Conservation (phyloP, 148 eudicot species). For the Amaranthus hypochondriacus region DNA sequence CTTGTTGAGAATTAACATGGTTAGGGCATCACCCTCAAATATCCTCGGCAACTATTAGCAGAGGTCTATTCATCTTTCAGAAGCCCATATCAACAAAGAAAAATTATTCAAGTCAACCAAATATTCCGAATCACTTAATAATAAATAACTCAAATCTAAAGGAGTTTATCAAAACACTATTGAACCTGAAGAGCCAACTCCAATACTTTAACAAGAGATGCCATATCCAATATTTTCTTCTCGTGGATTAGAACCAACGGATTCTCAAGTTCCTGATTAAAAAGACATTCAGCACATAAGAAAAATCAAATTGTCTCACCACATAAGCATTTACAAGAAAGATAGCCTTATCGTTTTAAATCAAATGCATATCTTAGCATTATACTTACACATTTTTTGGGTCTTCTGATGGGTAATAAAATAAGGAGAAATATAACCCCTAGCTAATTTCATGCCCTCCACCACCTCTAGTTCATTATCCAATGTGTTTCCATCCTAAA, state of each 20-base stretch:
- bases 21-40: conserved; percentile 69
- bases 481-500: conserved; percentile 86
- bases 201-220: conserved; percentile 61
- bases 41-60: conserved; percentile 92
- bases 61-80: conserved; percentile 54
- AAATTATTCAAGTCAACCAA: conserved; percentile 8
- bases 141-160: not conserved
- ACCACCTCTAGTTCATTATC: conserved; percentile 93
- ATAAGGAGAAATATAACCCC: conserved; percentile 97
- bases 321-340: not conserved
- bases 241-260: conserved; percentile 83
- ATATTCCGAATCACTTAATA: conserved; percentile 1
- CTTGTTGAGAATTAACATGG: conserved; percentile 81
- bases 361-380: not conserved
- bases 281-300: not conserved
- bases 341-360: not conserved
- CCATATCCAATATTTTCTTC: conserved; percentile 74
- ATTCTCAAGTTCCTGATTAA: conserved; percentile 79
- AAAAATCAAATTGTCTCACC: not conserved
- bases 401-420: conserved; percentile 79
- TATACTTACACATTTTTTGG: conserved; percentile 77
- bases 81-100: conserved; percentile 18
- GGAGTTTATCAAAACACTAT: not conserved
- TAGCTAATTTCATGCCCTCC: conserved; percentile 92
- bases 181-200: conserved; percentile 81